Base-by-base conservation (phyloP, 805 yeast genomes). In the Wickerhamomyces bovis region DNA sequence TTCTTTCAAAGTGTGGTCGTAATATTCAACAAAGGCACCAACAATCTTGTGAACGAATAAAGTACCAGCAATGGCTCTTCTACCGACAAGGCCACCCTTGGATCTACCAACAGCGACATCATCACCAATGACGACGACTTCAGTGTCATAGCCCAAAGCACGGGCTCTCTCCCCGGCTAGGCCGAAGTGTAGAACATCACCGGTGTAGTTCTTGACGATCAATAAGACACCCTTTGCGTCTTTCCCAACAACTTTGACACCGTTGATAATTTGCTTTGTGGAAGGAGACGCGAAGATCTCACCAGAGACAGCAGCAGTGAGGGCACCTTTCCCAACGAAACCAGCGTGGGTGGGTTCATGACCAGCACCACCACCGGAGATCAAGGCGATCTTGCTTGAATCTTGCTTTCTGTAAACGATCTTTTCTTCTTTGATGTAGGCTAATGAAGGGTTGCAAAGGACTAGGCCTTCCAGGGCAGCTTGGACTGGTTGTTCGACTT, bases 301-400 rank as follows among this genome's bases (percentile, higher is more conserved):
- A 33, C 98, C 98, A 45, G 89, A 80, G 5, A 90, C 96, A 0
- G 96, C 97, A 38, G 83, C 95, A 54, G 86, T 88, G 38, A 90
- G 65, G 55, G 85, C 68, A 43, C 95, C 95, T 13, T 79, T 73
- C 12, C 97, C 97, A 20, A 90, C 89, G 63, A 81, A 90, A 0
- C 96, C 97, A 9, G 87, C 90, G 60, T 92, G 97, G 4, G 89
- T 73, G 22, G 97, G 97, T 66, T 90, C 98, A 61, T 90, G 98
- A 42, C 98, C 98, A 13, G 90, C 81, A 23, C 97, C 97, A 46
- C 98, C 98, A 49, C 97, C 97, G 30, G 96, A 81, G 23, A 90
- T 68, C 43, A 90, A 59, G 6, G 87, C 77, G 39, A 89, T 85
- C 57, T 86, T 84, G 23, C 72, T 67, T 45, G 67, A 51, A 28